phyloP scores from a whole-genome alignment of 2,329 filamentous ascomycete genomes.

The Colletotrichum truncatum region DNA sequence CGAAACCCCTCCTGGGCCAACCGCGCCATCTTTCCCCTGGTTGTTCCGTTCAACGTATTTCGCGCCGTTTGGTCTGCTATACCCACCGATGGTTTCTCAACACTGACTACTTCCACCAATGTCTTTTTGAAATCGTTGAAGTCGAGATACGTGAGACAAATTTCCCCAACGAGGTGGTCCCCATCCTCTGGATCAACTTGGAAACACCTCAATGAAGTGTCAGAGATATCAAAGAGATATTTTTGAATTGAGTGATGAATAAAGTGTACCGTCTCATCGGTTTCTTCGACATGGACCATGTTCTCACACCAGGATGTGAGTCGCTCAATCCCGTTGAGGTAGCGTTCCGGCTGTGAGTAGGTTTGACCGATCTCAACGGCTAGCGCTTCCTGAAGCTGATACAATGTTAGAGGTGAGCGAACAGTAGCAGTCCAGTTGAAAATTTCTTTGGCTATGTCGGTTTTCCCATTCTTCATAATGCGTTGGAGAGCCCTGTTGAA shows the following conservation, averaged over 20 bases:
- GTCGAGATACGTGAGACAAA: slow-evolving; percentile 50
- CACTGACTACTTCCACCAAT: no score
- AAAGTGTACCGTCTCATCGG: slow-evolving; percentile 41
- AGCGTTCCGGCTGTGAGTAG: slow-evolving; percentile 33
- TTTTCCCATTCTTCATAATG: background rate
- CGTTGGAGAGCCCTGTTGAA: background rate
- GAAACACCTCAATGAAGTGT: background rate
- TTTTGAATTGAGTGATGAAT: slow-evolving; percentile 42
- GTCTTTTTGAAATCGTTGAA: slow-evolving; percentile 49
- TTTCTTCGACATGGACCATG: slow-evolving; percentile 43
- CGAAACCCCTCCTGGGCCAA: no score
- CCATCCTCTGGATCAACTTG: slow-evolving; percentile 35
- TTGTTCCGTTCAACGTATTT: no score
- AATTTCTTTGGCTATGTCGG: background rate
- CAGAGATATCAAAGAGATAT: slow-evolving; percentile 35
- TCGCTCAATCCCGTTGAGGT: slow-evolving; percentile 37
- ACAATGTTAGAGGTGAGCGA: background rate
- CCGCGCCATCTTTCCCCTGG: no score
- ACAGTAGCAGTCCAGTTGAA: background rate
- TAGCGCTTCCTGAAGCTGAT: background rate
- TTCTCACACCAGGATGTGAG: slow-evolving; percentile 44
- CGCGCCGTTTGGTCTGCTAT: no score
- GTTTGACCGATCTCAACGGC: background rate
- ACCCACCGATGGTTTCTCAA: no score
- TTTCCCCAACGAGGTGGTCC: slow-evolving; percentile 42